Base-by-base conservation (phyloP, 148 eudicot genomes). In the Rhododendron simsii region DNA sequence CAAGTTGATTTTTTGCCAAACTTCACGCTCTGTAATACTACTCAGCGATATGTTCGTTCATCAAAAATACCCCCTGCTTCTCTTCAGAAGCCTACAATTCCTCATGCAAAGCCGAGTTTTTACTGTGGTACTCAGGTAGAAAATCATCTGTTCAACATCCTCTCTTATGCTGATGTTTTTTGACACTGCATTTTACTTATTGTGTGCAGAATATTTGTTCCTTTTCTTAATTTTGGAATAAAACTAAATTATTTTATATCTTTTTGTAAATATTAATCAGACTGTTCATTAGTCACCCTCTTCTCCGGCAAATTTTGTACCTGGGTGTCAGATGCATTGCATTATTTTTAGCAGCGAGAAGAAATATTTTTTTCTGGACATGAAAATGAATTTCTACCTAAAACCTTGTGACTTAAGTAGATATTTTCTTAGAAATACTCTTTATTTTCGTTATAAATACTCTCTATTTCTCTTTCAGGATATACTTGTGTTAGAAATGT, bases 1-100 rank as follows among this genome's bases (percentile, higher is more conserved):
- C 98, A 97, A 90, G 95, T 86, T 93, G 99, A 97, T 91, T 97
- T 97, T 90, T 91, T 97, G 84, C 99, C 96, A 41, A 93, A 95
- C 89, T 97, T 94, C 90, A 95, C 94, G 79, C 91, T 97, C 18
- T 95, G 99, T 85, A 97, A 97, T 91, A 97, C 99, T 71, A 97
- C 98, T 91, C 98, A 94, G 87, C 93, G 99, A 35, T 95, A 93
- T 89, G 98, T 97, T 69, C 90, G 98, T 59, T 94, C 98, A 86
- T 90, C 96, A 81, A 93, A 93, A 91, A 91, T 92, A 78, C 90
- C 96, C 74, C 88, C 84, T 84, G 93, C 87, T 91, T 95, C 96
- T 67, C 93, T 91, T 84, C 99, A 97, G 91, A 97, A 97, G 92
- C 99, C 98, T 83, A 95, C 99, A 21, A 91, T 93, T 90, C 98